These are phyloP conservation scores for Spergularia azorica DNA, from an alignment of 179 eudicot species.

Conservation along the genomic window DNA sequence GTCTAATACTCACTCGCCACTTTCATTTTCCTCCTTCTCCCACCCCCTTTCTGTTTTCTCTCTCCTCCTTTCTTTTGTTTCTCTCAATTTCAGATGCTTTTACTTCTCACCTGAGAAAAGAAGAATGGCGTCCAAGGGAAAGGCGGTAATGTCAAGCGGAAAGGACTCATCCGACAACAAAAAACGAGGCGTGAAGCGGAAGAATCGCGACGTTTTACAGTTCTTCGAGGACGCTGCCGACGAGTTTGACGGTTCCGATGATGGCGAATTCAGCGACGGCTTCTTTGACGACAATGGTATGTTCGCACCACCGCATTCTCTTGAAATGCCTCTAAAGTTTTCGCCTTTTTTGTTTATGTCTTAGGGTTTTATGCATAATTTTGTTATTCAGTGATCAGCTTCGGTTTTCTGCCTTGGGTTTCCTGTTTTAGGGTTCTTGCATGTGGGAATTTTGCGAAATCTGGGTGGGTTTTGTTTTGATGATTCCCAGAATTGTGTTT, in stretches of 20 bases:
- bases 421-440: slow-evolving; percentile 1
- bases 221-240: slow-evolving; percentile 74
- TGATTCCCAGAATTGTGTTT: not conserved
- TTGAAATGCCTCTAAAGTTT: not conserved
- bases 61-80: no score
- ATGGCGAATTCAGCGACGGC: slow-evolving; percentile 31
- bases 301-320: not conserved
- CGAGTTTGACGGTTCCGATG: slow-evolving; percentile 44
- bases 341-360: not conserved
- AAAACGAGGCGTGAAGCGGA: slow-evolving; percentile 42
- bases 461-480: not conserved
- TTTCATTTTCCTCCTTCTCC: no score
- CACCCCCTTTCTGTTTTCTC: no score
- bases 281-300: slow-evolving; percentile 36
- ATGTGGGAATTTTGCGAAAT: slow-evolving; percentile 11
- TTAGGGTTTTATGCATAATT: not conserved
- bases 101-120: not conserved
- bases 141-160: slow-evolving; percentile 42
- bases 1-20: no score
- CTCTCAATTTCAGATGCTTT: not conserved
- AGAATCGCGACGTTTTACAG: slow-evolving; percentile 55
- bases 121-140: slow-evolving; percentile 64
- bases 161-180: slow-evolving; percentile 39
- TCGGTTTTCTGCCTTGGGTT: not conserved
- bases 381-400: not conserved